Conservation (phyloP, 2,329 filamentous ascomycete genomes). For the Metarhizium anisopliae region DNA sequence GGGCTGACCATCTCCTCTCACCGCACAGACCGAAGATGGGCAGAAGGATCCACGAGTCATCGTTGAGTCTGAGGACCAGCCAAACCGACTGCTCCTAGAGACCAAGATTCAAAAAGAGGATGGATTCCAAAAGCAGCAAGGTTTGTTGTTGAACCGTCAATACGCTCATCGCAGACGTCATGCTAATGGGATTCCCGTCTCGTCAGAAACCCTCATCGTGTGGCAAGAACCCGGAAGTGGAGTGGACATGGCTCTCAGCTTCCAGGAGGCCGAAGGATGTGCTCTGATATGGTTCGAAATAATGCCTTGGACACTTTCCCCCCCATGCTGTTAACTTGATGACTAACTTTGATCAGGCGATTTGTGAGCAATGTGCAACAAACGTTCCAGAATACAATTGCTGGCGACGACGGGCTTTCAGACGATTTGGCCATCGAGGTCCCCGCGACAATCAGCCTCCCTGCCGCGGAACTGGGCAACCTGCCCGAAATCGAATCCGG, state of each 20-base stretch:
- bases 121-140: constrained; percentile 97
- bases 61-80: constrained; percentile 90
- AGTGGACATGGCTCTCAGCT: constrained; percentile 95
- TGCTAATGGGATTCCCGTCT: not conserved
- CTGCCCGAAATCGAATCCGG: constrained; percentile 75
- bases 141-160: constrained; percentile 34
- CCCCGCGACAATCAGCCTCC: constrained; percentile 61
- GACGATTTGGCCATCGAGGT: constrained; percentile 78
- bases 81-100: constrained; percentile 73
- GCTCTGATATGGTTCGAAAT: constrained; percentile 70
- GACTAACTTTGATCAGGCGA: constrained; percentile 51
- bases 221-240: constrained; percentile 84
- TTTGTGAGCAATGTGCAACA: constrained; percentile 84
- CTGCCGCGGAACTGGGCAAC: constrained; percentile 70
- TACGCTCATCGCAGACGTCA: not conserved
- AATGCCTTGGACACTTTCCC: not conserved
- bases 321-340: not conserved
- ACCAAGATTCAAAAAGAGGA: constrained; percentile 89
- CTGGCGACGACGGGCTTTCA: constrained; percentile 70
- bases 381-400: constrained; percentile 45
- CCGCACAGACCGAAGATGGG: constrained; percentile 41
- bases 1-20: not conserved
- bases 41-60: constrained; percentile 80
- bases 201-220: constrained; percentile 85
- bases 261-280: constrained; percentile 94